Base-by-base conservation (phyloP, 108 stramenopile genomes). In the Conticribra guillardii region DNA sequence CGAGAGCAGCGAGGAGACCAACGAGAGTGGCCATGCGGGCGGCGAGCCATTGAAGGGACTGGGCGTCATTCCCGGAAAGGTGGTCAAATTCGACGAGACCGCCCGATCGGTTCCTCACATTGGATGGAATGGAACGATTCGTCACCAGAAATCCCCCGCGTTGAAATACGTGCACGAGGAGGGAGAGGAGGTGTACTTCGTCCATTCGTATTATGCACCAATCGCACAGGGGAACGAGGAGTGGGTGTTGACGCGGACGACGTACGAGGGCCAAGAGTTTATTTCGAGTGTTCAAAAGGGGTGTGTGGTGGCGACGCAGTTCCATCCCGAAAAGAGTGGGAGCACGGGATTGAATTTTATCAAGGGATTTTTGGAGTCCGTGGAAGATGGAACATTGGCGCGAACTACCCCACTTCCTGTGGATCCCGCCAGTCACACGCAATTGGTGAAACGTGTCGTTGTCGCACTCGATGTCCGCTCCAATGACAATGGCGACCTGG, bases 281-380 rank as follows among this genome's bases (percentile, higher is more conserved):
- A 84, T 98, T 41, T 88, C 91, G 52, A 79, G 91, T 30, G 86
- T 99, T 3, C 96, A 97, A 71, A 82, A 84, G 60, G 98, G 98
- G 26, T 90, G 86, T 64, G 91, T 98, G 7, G 81, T 89, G 14
- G 98, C 97, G 17, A 92, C 93, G 47, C 98, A 99, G 76, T 99
- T 99, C 64, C 98, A 99, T 84, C 98, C 98, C 4, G 98, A 99
- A 73, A 99, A 99, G 87, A 95, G 93, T 74, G 97, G 97, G 3
- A 63, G 52, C 54, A 84, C 86, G 46, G 98, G 98, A 8, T 73
- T 99, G 53, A 67, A 85, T 41, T 85, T 98, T 5, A 58, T 99
- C 44, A 80, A 82, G 69, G 84, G 91, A 48, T 99, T 98, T 71
- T 70, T 99, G 21, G 87, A 91, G 87, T 88, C 89, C 15, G 88